Evolutionary conservation across 257 asterid species (phyloP).

Genomic region (Solanum lycopersicoides): DNA sequence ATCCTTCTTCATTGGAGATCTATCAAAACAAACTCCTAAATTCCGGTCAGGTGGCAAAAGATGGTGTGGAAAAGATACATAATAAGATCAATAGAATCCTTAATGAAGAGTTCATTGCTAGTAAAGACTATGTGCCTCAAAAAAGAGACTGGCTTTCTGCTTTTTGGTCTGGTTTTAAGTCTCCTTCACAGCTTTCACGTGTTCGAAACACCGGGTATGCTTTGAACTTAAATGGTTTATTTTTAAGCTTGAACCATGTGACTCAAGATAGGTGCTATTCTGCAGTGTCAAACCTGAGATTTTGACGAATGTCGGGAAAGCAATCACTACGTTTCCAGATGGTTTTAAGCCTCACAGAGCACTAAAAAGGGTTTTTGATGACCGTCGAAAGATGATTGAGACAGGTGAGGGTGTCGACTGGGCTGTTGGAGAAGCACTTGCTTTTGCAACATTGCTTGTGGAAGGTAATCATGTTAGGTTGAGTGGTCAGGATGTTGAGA

Average conservation of each 20-base stretch:
- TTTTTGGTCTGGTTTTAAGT: constrained; percentile 20
- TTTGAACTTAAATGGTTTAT: neutral
- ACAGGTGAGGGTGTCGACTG: constrained; percentile 25
- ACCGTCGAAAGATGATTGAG: constrained; percentile 23
- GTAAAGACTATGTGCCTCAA: constrained; percentile 19
- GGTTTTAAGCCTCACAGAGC: constrained; percentile 17
- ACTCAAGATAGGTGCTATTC: neutral
- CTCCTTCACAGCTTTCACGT: constrained; percentile 24
- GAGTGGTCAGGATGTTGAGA: constrained; percentile 26
- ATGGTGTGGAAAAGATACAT: constrained; percentile 13
- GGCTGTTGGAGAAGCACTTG: constrained; percentile 23
- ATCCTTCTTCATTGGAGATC: constrained; percentile 22
- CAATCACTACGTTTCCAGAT: constrained; percentile 19
- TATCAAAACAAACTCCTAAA: constrained; percentile 15
- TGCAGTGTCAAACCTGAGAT: constrained; percentile 20
- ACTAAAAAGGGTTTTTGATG: constrained; percentile 9
- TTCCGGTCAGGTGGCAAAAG: constrained; percentile 11
- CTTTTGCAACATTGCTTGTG: constrained; percentile 21
- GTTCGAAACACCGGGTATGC: constrained; percentile 22
- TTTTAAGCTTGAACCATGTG: neutral
- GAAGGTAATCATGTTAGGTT: constrained; percentile 25
- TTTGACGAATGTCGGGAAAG: constrained; percentile 14
- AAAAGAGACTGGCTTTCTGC: constrained; percentile 24
- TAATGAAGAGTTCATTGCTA: constrained; percentile 20
- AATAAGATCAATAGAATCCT: constrained; percentile 10